Base-by-base conservation (phyloP, 768 basidiomycete genomes). In the Boletus pseudo-olivaceus region DNA sequence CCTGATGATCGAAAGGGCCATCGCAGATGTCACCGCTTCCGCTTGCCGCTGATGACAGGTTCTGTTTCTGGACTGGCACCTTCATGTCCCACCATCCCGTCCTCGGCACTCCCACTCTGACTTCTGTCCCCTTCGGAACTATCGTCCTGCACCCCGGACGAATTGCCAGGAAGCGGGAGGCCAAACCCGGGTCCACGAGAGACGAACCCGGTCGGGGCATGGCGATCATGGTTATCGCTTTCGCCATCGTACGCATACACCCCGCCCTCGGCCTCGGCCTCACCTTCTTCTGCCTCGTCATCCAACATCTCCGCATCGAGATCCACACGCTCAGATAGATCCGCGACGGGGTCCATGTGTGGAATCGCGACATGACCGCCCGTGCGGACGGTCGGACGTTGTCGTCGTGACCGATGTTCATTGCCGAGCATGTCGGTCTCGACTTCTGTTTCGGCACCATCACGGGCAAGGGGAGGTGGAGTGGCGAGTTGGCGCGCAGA, bases 401-500 rank as follows among this genome's bases (percentile, higher is more conserved):
- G 35, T 4, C 68, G 55, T 14, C 62, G 56, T 1, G 49, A 7
- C 0, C 67, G 61, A 33, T 51, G 55, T 0, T 57, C 60, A 3
- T 49, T 49, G 1, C 56, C 55, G 1, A 65, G 38, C 15, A 67
- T 11, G 35, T 71, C 70, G 0, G 55, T 58, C 46, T 71, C 70
- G 1, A 73, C 70, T 33, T 71, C 70, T 0, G 70, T 71, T 47
- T 71, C 70, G 1, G 71, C 72, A 6, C 70, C 72, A 7, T 70
- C 68, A 2, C 68, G 64, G 0, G 56, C 56, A 17, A 61, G 55
- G 0, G 68, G 61, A 0, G 60, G 67, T 17, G 64, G 65, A 7
- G 54, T 70, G 15, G 54, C 59, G 15, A 66, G 60, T 1, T 58
- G 60, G 35, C 64, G 62, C 0, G 45, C 54, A 0, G 62, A 58